Evolutionary conservation across 2,329 filamentous ascomycete genomes (phyloP), one percentile per base, ranked within the genome.

Genomic region (Fusarium sp.): DNA sequence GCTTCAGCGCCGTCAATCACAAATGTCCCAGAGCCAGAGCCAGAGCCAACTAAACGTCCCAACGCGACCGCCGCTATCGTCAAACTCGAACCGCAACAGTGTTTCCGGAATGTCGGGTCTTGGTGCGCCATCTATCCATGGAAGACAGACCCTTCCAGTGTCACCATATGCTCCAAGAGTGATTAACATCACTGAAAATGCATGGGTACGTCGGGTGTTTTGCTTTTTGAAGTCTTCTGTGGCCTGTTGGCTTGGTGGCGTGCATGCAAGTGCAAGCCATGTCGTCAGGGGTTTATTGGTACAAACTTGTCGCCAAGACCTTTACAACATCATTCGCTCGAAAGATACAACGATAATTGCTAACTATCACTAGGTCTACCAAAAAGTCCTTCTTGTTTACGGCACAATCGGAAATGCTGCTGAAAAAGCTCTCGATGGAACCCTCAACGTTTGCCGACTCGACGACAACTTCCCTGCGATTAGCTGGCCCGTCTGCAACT

Each of bases 401-500:
- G 95, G 95, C 50, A 90, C 92, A 48, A 91, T 97, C 70, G 93
- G 92, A 61, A 93, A 97, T 69, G 84, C 89, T 26, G 82, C 85
- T 33, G 85, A 89, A 53, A 88, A 88, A 76, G 84, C 88, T 53
- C 80, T 97, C 63, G 93, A 97, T 76, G 96, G 96, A 70, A 91
- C 83, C 29, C 76, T 98, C 50, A 93, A 90, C 5, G 87, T 98
- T 65, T 91, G 87, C 75, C 92, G 96, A 75, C 88, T 94, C 71
- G 92, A 97, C 79, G 93, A 97, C 78, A 89, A 84, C 65, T 97
- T 98, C 77, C 94, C 95, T 9, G 83, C 92, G 1, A 92, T 90
- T 15, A 86, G 85, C 71, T 98, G 95, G 94, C 95, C 94, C 2
- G 95, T 98, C 13, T 91, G 86, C 77, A 91, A 93, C 68, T 97